Conservation (phyloP, 1,139 yeast genomes). For the Komagataea norvegica region DNA sequence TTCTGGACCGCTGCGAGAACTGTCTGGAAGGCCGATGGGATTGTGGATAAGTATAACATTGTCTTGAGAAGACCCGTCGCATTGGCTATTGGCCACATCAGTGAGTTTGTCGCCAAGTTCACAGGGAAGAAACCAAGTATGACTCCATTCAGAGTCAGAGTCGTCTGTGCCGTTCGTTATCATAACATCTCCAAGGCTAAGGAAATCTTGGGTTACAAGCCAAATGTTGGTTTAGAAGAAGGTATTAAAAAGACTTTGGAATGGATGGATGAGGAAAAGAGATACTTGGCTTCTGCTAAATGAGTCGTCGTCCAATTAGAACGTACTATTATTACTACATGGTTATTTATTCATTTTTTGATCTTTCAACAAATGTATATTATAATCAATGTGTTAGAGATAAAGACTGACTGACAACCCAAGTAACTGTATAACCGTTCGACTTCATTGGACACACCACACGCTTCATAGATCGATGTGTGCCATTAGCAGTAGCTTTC, state of each 20-base stretch:
- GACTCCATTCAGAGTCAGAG: constrained; percentile 90
- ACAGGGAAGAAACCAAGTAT: constrained; percentile 86
- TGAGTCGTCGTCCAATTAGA: too few species aligned
- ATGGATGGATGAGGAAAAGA: constrained; percentile 72
- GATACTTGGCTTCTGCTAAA: constrained; percentile 7
- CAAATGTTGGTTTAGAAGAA: constrained; percentile 73
- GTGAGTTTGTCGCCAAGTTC: constrained; percentile 66
- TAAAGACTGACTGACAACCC: too few species aligned
- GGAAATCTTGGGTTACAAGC: constrained; percentile 67
- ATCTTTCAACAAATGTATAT: too few species aligned
- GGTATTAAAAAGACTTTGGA: constrained; percentile 79
- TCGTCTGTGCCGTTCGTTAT: constrained; percentile 92
- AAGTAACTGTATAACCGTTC: too few species aligned
- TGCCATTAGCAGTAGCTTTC: too few species aligned
- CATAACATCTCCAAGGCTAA: constrained; percentile 91
- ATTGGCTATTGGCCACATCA: constrained; percentile 69
- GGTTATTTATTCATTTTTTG: too few species aligned
- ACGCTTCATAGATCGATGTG: too few species aligned
- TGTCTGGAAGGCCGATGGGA: constrained; percentile 96
- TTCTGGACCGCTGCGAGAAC: constrained; percentile 97
- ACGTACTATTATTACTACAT: too few species aligned
- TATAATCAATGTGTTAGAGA: too few species aligned
- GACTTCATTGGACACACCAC: too few species aligned
- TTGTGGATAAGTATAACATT: constrained; percentile 63
- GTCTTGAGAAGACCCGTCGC: constrained; percentile 73